Conservation (phyloP, 179 eudicot species). For the Beta macrorhiza region DNA sequence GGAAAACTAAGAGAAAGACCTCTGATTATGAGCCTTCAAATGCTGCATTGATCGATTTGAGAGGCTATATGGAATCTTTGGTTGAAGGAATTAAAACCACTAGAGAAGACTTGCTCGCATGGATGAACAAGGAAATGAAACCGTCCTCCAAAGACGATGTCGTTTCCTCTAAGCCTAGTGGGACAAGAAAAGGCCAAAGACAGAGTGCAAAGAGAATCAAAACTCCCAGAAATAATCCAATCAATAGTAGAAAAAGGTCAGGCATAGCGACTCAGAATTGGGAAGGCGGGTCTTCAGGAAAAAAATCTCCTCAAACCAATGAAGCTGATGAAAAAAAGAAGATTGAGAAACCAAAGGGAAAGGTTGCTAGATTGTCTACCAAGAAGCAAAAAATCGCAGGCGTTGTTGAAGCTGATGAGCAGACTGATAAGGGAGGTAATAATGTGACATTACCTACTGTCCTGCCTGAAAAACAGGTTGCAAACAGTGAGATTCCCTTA, state of each 20-base stretch:
- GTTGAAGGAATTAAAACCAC: conserved; percentile 45
- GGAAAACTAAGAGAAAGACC: conserved; percentile 23
- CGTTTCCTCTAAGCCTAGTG: conserved; percentile 20
- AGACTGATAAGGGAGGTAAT: conserved; percentile 22
- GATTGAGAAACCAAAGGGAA: conserved; percentile 32
- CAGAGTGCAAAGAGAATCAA: conserved; percentile 20
- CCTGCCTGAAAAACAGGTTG: conserved; percentile 23
- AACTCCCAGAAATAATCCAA: conserved; percentile 25
- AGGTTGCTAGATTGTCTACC: conserved; percentile 21
- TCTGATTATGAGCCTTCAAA: conserved; percentile 16
- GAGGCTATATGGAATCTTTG: conserved; percentile 38
- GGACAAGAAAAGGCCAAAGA: conserved; percentile 20
- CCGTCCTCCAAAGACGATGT: conserved; percentile 22
- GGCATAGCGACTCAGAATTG: conserved; percentile 10
- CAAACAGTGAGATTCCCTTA: conserved; percentile 15
- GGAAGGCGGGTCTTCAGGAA: conserved; percentile 16
- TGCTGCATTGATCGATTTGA: conserved; percentile 37
- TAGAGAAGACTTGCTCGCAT: conserved; percentile 45
- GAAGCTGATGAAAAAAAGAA: conserved; percentile 14
- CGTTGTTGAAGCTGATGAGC: conserved; percentile 26
- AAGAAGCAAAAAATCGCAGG: conserved; percentile 33
- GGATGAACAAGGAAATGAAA: conserved; percentile 48
- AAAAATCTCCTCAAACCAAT: conserved; percentile 17
- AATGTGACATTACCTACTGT: conserved; percentile 26
- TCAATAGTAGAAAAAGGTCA: conserved; percentile 17